Base-by-base conservation (phyloP, 2,329 filamentous ascomycete species). In the Nemania serpens region DNA sequence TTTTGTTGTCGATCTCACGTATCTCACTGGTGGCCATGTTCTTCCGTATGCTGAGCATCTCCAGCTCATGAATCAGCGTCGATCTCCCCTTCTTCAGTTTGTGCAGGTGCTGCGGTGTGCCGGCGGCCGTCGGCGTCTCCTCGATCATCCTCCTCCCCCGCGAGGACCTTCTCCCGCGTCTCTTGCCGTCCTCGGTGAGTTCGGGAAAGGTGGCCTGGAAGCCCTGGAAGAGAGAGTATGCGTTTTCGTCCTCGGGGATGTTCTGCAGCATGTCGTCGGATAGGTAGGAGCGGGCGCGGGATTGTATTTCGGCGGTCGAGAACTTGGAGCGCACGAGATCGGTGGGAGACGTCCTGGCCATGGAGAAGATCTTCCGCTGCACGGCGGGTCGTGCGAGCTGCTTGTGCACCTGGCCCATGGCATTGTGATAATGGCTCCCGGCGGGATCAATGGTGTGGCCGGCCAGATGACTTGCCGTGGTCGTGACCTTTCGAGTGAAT, bases 1-100 rank as follows among this genome's bases (percentile, higher is more conserved):
- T 94, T 77, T 98, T 99, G 78, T 90, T 93, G 77, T 99, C 95
- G 63, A 99, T 97, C 72, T 99, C 95, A 62, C 88, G 87, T 61
- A 99, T 98, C 76, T 99, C 95, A 65, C 91, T 91, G 71, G 92
- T 95, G 68, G 93, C 94, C 94, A 99, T 97, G 73, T 95, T 97
- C 77, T 99, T 99, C 61, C 95, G 86, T 64, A 98, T 87, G 3
- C 89, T 85, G 79, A 98, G 87, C 86, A 97, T 91, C 72, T 98
- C 93, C 68, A 99, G 81, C 67, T 91, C 86, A 75, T 96, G 93
- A 78, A 90, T 88, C 78, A 97, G 83, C 55, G 85, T 81, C 45
- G 89, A 85, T 75, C 91, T 91, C 68, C 96, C 92, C 73, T 89
- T 91, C 75, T 90, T 91, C 66, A 98, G 77, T 68, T 88, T 89